Percentiles rank a stretch among this genome's conserved stretches.
phyloP scores from a whole-genome alignment of 2,329 filamentous ascomycete species.

The Talaromyces sp. region DNA sequence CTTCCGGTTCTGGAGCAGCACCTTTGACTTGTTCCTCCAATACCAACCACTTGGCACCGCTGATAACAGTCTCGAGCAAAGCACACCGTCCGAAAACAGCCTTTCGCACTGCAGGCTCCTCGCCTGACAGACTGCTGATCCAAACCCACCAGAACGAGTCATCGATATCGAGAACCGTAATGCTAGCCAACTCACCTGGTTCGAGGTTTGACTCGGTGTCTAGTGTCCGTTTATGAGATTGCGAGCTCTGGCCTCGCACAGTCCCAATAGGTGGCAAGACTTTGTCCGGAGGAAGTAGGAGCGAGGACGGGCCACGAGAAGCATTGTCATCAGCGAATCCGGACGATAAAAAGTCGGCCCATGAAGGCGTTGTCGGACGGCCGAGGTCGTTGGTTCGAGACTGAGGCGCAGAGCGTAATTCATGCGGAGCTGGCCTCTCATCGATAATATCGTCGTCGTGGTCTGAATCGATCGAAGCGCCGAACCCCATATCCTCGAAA shows the following conservation, averaged over 20 bases:
- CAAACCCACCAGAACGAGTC: conserved; percentile 99
- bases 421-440: conserved; percentile 43
- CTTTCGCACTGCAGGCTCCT: conserved; percentile 82
- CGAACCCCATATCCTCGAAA: conserved; percentile 93
- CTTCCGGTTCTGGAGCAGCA: conserved; percentile 77
- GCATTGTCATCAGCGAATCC: conserved; percentile 79
- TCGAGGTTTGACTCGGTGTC: conserved; percentile 69
- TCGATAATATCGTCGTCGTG: conserved; percentile 56
- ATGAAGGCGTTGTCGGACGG: conserved; percentile 90
- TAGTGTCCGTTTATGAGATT: conserved; percentile 73
- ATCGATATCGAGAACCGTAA: conserved; percentile 79
- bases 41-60: conserved; percentile 80
- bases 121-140: conserved; percentile 92
- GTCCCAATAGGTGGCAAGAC: conserved; percentile 77
- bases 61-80: conserved; percentile 81
- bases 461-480: conserved; percentile 67
- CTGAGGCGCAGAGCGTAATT: conserved; percentile 63
- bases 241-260: conserved; percentile 73
- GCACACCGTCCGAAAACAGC: conserved; percentile 92
- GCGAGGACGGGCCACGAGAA: conserved; percentile 59
- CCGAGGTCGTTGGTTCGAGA: conserved; percentile 66
- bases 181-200: conserved; percentile 91
- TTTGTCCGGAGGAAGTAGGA: conserved; percentile 88
- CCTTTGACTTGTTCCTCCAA: conserved; percentile 97
- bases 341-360: conserved; percentile 95